Evolutionary conservation across 1,284 basidiomycete species (phyloP).

Genomic region (Xanthoconium separans): DNA sequence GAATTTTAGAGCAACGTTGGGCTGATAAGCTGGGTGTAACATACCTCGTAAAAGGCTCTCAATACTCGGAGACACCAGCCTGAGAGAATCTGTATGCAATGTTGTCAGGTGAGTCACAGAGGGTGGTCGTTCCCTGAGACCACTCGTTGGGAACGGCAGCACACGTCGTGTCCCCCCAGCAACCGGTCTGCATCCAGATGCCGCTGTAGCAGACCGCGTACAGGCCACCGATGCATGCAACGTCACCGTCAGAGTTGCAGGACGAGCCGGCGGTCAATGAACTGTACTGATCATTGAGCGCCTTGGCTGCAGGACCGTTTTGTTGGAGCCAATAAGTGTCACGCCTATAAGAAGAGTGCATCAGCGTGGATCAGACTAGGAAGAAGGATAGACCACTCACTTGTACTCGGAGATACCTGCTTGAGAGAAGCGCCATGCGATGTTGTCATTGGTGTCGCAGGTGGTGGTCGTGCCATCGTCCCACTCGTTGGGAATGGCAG

Average conservation of each 20-base stretch:
- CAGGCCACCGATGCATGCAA: constrained; percentile 27
- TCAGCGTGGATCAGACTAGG: background rate
- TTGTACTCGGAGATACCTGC: constrained; percentile 15
- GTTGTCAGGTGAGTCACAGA: constrained; percentile 12
- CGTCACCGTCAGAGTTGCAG: constrained; percentile 19
- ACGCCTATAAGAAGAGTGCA: constrained; percentile 2
- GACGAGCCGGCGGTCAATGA: constrained; percentile 17
- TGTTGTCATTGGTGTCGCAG: constrained; percentile 12
- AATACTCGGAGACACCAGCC: constrained; percentile 19
- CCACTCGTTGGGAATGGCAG: constrained; percentile 23
- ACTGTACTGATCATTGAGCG: constrained; percentile 27
- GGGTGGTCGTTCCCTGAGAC: constrained; percentile 16
- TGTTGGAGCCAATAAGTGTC: constrained; percentile 15
- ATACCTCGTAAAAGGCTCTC: constrained; percentile 1
- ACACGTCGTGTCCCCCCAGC: constrained; percentile 13
- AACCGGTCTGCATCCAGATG: background rate
- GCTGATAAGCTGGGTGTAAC: background rate
- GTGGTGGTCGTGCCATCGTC: constrained; percentile 20
- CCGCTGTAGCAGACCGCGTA: constrained; percentile 24
- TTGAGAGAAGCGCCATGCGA: constrained; percentile 8
- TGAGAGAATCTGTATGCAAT: constrained; percentile 19
- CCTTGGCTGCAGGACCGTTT: constrained; percentile 28
- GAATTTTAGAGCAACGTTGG: background rate
- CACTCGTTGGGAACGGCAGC: constrained; percentile 22
- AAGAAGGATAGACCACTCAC: background rate